Conservation (phyloP, 1,284 basidiomycete species). For the Ustilago crameri region DNA sequence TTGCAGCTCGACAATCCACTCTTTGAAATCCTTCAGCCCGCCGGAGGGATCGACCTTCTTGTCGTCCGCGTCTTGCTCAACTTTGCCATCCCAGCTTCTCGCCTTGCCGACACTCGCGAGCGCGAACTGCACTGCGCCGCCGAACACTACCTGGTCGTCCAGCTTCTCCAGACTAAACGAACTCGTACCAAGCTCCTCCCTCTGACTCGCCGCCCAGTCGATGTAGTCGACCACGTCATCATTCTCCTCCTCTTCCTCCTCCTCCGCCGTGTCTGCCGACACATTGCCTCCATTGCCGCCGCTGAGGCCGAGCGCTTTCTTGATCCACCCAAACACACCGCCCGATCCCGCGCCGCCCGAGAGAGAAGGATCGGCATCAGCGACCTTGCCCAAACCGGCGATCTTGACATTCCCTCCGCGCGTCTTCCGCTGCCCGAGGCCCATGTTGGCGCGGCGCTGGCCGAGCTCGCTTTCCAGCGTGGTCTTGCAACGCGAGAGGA, state of each 20-base stretch:
- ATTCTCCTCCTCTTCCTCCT: conserved; percentile 55
- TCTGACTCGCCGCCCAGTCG: conserved; percentile 36
- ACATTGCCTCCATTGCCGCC: conserved; percentile 1
- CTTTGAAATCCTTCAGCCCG: conserved; percentile 21
- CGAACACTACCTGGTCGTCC: conserved; percentile 53
- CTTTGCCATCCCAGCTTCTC: conserved; percentile 22
- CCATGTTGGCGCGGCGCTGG: conserved; percentile 53
- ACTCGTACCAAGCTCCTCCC: conserved; percentile 3
- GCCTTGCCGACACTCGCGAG: conserved; percentile 51
- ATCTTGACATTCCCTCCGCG: conserved; percentile 50
- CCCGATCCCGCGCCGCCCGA: neutral
- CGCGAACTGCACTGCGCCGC: conserved; percentile 51
- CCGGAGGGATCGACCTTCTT: conserved; percentile 10
- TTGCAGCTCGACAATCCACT: conserved; percentile 44
- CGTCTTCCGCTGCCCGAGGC: conserved; percentile 32
- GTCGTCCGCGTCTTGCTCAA: neutral
- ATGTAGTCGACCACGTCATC: conserved; percentile 60
- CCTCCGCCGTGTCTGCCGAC: conserved; percentile 22
- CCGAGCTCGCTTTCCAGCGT: conserved; percentile 58
- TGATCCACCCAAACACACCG: conserved; percentile 47
- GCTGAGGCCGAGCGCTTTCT: conserved; percentile 27
- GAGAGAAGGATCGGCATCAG: conserved; percentile 14
- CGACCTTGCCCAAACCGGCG: conserved; percentile 58
- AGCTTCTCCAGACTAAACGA: conserved; percentile 52
- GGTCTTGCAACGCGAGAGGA: conserved; percentile 58